Conservation (phyloP, 2,329 filamentous ascomycete species). For the Aureobasidium sp. region DNA sequence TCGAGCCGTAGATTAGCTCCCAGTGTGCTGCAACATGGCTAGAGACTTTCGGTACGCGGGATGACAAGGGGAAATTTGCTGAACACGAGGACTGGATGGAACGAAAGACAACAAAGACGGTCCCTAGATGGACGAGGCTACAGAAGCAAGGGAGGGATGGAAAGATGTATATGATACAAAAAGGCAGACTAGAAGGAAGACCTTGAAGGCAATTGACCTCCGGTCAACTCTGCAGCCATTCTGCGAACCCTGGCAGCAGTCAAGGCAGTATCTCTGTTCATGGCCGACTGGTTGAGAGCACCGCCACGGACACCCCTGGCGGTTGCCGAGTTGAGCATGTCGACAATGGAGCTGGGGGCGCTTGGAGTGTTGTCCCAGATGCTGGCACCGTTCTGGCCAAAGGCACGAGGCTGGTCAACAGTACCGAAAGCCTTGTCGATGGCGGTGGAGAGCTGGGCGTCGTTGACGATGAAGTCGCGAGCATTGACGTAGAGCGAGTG, state of each 20-base stretch:
- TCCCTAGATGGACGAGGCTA: background rate
- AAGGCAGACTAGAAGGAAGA: conserved; percentile 2
- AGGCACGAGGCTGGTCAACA: conserved; percentile 33
- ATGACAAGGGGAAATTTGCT: background rate
- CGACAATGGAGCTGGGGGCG: conserved; percentile 39
- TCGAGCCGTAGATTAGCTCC: too few relatives aligned
- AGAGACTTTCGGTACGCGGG: background rate
- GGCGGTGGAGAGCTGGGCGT: conserved; percentile 62
- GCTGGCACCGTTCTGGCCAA: conserved; percentile 37
- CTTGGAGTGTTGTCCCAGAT: conserved; percentile 39
- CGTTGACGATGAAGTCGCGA: conserved; percentile 74
- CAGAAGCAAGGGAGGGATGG: background rate
- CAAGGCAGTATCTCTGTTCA: background rate
- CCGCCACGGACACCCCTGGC: conserved; percentile 17
- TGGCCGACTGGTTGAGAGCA: conserved; percentile 24
- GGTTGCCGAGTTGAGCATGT: conserved; percentile 35
- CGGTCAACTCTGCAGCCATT: conserved; percentile 59
- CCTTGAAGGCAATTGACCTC: conserved; percentile 46
- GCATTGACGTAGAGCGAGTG: conserved; percentile 88
- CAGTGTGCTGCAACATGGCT: background rate
- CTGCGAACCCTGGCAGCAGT: conserved; percentile 50
- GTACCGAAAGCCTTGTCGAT: conserved; percentile 71
- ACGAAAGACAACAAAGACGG: background rate
- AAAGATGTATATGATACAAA: conserved; percentile 4
- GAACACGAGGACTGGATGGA: background rate